Evolutionary conservation across 345 rosid genomes (phyloP).

Genomic region (Pistacia integerrima): DNA sequence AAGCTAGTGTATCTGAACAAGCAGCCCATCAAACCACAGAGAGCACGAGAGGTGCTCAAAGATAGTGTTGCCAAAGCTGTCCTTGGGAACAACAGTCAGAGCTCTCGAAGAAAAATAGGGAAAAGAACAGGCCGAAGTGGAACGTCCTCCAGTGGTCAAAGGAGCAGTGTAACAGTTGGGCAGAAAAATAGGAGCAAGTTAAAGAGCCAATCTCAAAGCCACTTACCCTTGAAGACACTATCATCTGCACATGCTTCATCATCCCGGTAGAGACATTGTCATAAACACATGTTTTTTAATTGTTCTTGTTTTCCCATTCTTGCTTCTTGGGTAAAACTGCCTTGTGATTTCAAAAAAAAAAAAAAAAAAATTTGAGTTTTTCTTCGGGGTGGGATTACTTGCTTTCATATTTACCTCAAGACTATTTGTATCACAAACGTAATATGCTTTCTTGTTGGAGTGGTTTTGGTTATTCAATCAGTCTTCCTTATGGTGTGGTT

Average conservation of each 20-base stretch:
- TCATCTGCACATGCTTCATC: slow-evolving; percentile 34
- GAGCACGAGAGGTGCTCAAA: slow-evolving; percentile 67
- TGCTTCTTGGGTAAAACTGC: neutral
- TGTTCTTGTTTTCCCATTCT: neutral
- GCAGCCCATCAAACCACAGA: slow-evolving; percentile 71
- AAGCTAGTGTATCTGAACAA: slow-evolving; percentile 83
- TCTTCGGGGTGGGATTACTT: neutral
- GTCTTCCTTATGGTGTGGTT: neutral
- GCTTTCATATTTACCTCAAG: neutral
- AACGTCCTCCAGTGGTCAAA: slow-evolving; percentile 31
- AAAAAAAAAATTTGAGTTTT: neutral
- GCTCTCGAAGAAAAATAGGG: slow-evolving; percentile 38
- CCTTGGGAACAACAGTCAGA: slow-evolving; percentile 45
- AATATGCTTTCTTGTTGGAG: neutral
- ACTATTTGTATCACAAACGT: neutral
- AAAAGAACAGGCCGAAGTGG: slow-evolving; percentile 40
- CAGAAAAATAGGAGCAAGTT: slow-evolving; percentile 37
- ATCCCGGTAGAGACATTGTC: slow-evolving; percentile 12
- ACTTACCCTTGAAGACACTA: slow-evolving; percentile 22
- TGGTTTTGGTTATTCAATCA: slow-evolving; percentile 2
- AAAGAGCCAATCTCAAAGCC: slow-evolving; percentile 40
- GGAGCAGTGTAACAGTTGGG: slow-evolving; percentile 24
- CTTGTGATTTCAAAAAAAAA: neutral
- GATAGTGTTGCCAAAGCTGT: slow-evolving; percentile 87
- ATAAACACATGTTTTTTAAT: neutral